Evolutionary conservation across 108 stramenopile genomes (phyloP).

Genomic region (Schizochytrium sp.): DNA sequence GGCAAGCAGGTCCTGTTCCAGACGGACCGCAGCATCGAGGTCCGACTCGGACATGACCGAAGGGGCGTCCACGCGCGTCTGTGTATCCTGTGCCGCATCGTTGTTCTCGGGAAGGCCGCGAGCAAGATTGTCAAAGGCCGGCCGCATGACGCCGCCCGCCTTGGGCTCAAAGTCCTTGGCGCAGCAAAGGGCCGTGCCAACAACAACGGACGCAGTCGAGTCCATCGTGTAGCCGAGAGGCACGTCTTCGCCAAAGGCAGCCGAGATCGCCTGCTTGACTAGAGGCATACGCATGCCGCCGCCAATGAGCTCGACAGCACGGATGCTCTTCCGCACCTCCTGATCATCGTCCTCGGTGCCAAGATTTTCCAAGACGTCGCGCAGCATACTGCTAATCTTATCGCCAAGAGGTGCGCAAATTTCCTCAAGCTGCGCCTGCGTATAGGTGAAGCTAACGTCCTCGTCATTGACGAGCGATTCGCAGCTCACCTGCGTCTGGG

Average conservation of each 20-base stretch:
- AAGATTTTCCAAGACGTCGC: neutral
- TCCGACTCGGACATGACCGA: neutral
- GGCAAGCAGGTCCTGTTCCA: neutral
- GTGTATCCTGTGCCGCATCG: neutral
- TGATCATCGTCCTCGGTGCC: neutral
- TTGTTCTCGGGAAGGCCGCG: neutral
- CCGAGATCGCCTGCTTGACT: conserved; percentile 1
- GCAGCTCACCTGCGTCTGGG: neutral
- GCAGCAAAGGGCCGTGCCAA: neutral
- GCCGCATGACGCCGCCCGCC: neutral
- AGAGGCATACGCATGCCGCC: conserved; percentile 25
- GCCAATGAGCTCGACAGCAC: neutral
- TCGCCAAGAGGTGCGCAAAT: neutral
- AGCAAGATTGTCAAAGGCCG: conserved; percentile 10
- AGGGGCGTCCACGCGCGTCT: neutral
- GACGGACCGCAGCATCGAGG: neutral
- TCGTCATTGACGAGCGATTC: conserved; percentile 9
- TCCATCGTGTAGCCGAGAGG: conserved; percentile 6
- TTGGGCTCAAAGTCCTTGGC: neutral
- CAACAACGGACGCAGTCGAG: neutral
- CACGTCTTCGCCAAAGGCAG: neutral
- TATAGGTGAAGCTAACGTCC: neutral
- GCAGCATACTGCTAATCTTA: neutral
- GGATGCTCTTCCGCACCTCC: neutral
- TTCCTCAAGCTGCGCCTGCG: neutral